Evolutionary conservation across 1,284 basidiomycete genomes (phyloP), one percentile per base, ranked within the genome.

Genomic region (Tylopilus sp.): DNA sequence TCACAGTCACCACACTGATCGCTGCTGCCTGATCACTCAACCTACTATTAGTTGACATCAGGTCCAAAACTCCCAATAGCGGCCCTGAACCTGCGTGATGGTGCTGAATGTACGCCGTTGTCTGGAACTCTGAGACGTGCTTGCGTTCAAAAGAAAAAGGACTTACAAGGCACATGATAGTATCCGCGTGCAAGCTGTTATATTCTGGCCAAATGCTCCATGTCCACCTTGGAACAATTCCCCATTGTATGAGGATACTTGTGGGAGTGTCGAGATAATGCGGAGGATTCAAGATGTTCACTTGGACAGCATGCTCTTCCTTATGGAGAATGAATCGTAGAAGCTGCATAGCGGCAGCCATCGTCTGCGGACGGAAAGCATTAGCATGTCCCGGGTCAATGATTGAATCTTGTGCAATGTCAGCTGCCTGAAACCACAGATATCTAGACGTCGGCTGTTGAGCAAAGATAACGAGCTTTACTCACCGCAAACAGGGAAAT

Each of bases 121-220:
- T 79, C 84, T 84, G 53, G 44, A 39, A 23, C 15, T 26, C 25
- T 52, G 25, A 58, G 46, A 62, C 10, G 16, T 21, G 23, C 18
- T 44, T 15, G 2, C 28, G n/a, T 35, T 16, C 23, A 39, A 44
- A 46, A 31, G 26, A 18, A 11, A 18, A 45, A 12, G 35, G n/a
- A 59, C 75, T 53, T 51, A 86, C 86, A 51, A 84, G 55, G 45
- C 63, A 63, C 9, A 72, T 65, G 28, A 84, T 69, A 15, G 67
- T 68, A 46, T 83, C 81, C 3, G 74, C 68, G 38, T 78, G 65
- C 21, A 74, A 69, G 29, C 70, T 59, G 29, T 78, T 71, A 46
- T 71, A 67, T 58, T 86, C 84, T 37, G 67, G 60, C 81, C 83
- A 86, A 9, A 73, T 64, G n/a, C 59, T 61, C 84, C 86, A 89